Percentiles rank a stretch among this genome's conserved stretches.
Evolutionary conservation across 345 rosid species (phyloP).

Genomic region (Laguncularia racemosa): DNA sequence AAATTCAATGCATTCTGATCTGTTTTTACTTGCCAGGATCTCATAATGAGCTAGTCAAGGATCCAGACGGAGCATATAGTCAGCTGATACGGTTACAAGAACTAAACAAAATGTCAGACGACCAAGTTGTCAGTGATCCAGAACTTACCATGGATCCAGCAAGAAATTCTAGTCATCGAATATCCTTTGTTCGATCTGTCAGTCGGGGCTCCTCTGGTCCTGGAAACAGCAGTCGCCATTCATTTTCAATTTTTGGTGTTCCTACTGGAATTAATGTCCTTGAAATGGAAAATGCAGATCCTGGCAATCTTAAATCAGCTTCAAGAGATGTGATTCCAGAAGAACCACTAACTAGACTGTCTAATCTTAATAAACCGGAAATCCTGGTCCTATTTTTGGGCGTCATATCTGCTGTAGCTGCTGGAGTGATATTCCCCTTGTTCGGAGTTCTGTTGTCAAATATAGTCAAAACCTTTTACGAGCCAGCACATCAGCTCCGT

Average conservation of each 20-base stretch:
- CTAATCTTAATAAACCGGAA: conserved; percentile 33
- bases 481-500: conserved; percentile 7
- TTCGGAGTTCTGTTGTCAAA: conserved; percentile 13
- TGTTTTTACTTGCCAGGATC: conserved; percentile 30
- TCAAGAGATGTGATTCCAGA: conserved; percentile 8
- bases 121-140: conserved; percentile 1
- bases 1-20: neutral
- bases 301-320: neutral
- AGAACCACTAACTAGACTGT: conserved; percentile 28
- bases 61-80: conserved; percentile 72
- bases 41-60: conserved; percentile 45
- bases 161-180: conserved; percentile 13
- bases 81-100: conserved; percentile 75
- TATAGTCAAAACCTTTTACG: conserved; percentile 14
- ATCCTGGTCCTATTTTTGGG: conserved; percentile 27
- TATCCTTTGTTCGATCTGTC: conserved; percentile 8
- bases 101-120: conserved; percentile 22
- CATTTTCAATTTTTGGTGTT: conserved; percentile 11
- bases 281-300: conserved; percentile 1
- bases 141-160: conserved; percentile 5
- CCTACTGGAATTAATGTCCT: conserved; percentile 3
- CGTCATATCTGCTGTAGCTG: conserved; percentile 15
- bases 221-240: conserved; percentile 15
- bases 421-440: conserved; percentile 20
- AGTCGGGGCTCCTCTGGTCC: conserved; percentile 8